Conservation (phyloP, 176 grass and related monocot genomes). For the Microstegium vimineum region DNA sequence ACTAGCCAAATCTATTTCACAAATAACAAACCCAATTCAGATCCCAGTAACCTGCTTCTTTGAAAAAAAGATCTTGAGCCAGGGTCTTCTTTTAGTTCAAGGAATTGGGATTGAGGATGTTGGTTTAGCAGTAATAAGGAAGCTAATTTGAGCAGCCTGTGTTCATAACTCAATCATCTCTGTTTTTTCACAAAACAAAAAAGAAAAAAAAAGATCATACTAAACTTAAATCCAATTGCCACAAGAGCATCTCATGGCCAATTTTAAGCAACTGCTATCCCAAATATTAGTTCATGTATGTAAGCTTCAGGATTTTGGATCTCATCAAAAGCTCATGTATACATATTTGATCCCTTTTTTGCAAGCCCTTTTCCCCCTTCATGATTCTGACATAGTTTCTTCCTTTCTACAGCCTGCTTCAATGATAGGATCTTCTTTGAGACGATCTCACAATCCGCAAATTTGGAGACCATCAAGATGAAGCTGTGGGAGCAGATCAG, state of each 20-base stretch:
- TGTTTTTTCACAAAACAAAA: not conserved
- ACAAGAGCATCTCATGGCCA: not conserved
- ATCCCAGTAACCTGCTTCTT: not conserved
- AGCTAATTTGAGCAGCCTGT: not conserved
- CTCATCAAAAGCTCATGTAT: not conserved
- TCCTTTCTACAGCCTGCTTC: slow-evolving; percentile 65
- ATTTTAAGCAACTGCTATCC: not conserved
- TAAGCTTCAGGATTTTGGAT: not conserved
- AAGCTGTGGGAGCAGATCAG: slow-evolving; percentile 91
- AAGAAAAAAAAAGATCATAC: not conserved
- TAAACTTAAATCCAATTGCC: not conserved
- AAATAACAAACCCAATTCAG: not conserved
- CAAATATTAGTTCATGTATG: not conserved
- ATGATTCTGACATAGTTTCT: not conserved
- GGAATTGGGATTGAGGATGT: not conserved
- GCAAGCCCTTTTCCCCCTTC: not conserved
- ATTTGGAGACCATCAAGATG: slow-evolving; percentile 79
- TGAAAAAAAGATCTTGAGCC: not conserved
- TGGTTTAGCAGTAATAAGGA: not conserved
- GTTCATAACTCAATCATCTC: not conserved
- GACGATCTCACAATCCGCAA: slow-evolving; percentile 83
- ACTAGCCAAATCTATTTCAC: not conserved
- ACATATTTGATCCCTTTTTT: not conserved
- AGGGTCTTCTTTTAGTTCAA: not conserved
- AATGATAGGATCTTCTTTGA: slow-evolving; percentile 81